phyloP scores from a whole-genome alignment of 768 basidiomycete genomes.

The Mycena latifolia region DNA sequence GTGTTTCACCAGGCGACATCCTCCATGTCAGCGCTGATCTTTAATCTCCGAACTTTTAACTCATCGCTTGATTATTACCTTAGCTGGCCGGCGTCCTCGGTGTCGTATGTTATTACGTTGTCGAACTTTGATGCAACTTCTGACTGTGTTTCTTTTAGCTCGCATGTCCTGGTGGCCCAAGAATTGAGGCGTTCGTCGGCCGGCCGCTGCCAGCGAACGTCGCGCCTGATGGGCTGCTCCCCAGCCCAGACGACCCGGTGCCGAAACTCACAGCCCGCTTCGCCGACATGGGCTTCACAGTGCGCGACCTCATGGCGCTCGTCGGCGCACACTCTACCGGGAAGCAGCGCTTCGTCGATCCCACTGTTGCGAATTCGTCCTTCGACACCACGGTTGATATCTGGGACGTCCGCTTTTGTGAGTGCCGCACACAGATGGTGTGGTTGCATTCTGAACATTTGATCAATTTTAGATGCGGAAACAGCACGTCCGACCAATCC shows the following conservation, averaged over 20 bases:
- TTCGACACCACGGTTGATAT: conserved; percentile 32
- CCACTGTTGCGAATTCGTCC: not conserved
- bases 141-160: conserved; percentile 1
- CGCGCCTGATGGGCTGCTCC: conserved; percentile 26
- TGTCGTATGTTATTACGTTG: conserved; percentile 1
- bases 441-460: not conserved
- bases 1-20: conserved; percentile 34
- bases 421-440: not conserved
- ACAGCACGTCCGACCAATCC: not conserved
- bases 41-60: not conserved
- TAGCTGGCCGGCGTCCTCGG: conserved; percentile 32
- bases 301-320: conserved; percentile 29
- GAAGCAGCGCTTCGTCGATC: conserved; percentile 32
- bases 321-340: conserved; percentile 28
- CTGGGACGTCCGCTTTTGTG: conserved; percentile 35
- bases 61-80: not conserved
- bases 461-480: not conserved
- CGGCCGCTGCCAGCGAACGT: conserved; percentile 18
- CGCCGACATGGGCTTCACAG: conserved; percentile 30
- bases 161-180: conserved; percentile 35
- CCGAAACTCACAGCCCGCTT: conserved; percentile 19
- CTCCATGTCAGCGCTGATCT: conserved; percentile 25
- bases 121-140: not conserved
- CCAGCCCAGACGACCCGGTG: conserved; percentile 22
- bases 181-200: conserved; percentile 29